phyloP scores from a whole-genome alignment of 192 early-diverging fungal genomes.

The Coemansia sp. region DNA sequence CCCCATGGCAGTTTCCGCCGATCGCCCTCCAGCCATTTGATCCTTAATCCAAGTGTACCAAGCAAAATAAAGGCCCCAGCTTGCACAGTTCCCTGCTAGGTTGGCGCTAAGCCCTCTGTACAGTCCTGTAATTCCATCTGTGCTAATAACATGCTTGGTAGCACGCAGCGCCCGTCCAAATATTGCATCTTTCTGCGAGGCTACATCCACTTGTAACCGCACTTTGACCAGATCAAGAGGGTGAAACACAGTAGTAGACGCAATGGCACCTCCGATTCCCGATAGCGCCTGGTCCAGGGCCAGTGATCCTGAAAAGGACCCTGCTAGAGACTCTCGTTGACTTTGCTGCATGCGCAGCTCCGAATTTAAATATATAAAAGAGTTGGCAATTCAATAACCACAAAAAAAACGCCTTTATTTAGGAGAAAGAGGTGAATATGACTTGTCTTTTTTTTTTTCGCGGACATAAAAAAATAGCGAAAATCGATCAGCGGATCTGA shows the following conservation, averaged over 20 bases:
- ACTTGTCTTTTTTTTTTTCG: no score
- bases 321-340: conserved; percentile 7
- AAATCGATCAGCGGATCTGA: conserved; percentile 20
- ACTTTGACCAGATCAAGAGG: conserved; percentile 96
- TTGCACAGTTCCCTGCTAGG: conserved; percentile 82
- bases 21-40: conserved; percentile 36
- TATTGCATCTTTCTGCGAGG: conserved; percentile 49
- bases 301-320: conserved; percentile 46
- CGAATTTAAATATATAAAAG: background rate
- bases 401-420: no score
- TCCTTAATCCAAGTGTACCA: conserved; percentile 66
- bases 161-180: conserved; percentile 68
- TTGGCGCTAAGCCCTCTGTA: conserved; percentile 92
- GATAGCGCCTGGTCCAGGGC: conserved; percentile 81
- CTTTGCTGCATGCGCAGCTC: conserved; percentile 1
- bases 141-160: conserved; percentile 57
- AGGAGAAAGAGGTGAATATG: no score
- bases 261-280: conserved; percentile 80
- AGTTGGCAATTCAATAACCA: no score
- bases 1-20: conserved; percentile 50
- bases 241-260: conserved; percentile 79
- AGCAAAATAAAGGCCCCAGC: conserved; percentile 98
- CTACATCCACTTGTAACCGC: conserved; percentile 76
- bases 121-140: conserved; percentile 68
- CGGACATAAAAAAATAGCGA: background rate